Percentiles rank a stretch among this genome's conserved stretches.
phyloP scores from a whole-genome alignment of 2,329 filamentous ascomycete genomes.

The Trichoderma afroharzianum region DNA sequence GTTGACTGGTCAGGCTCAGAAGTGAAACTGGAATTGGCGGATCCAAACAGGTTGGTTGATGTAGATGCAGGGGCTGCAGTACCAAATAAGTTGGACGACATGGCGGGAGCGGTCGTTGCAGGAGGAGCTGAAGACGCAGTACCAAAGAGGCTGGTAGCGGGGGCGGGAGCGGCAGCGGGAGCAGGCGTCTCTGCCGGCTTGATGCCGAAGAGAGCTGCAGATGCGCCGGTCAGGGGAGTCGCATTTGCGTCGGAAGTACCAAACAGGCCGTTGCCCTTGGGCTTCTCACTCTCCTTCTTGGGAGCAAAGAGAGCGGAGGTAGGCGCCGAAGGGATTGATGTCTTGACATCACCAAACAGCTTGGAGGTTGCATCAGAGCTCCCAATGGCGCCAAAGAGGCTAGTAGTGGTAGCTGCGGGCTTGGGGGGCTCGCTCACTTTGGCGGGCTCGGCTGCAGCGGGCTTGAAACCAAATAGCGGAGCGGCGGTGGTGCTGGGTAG shows the following conservation, averaged over 20 bases:
- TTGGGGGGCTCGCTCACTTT: conserved; percentile 23
- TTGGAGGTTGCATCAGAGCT: conserved; percentile 34
- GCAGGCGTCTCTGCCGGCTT: conserved; percentile 29
- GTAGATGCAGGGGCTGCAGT: conserved; percentile 27
- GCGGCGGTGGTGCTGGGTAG: conserved; percentile 28
- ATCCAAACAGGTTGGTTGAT: conserved; percentile 17
- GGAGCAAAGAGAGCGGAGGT: conserved; percentile 6
- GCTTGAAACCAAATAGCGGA: conserved; percentile 34
- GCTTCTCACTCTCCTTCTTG: not conserved
- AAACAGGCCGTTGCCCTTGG: not conserved
- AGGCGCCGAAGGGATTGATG: conserved; percentile 25
- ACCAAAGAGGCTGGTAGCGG: conserved; percentile 31
- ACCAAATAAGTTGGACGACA: conserved; percentile 21
- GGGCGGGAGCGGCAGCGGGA: conserved; percentile 14
- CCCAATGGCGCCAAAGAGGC: conserved; percentile 37
- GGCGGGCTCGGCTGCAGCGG: conserved; percentile 26
- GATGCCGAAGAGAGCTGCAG: conserved; percentile 13
- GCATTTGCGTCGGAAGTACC: not conserved
- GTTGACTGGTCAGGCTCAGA: conserved; percentile 8
- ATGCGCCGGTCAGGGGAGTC: conserved; percentile 1
- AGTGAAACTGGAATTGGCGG: not conserved
- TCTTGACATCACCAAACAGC: conserved; percentile 37
- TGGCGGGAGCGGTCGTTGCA: conserved; percentile 24
- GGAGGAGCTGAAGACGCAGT: conserved; percentile 18
- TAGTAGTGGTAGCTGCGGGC: conserved; percentile 27